A percentile compares a stretch with the other conserved stretches of the same genome.
phyloP scores from a whole-genome alignment of 2,329 filamentous ascomycete genomes.

The Fusarium fracticaudum region DNA sequence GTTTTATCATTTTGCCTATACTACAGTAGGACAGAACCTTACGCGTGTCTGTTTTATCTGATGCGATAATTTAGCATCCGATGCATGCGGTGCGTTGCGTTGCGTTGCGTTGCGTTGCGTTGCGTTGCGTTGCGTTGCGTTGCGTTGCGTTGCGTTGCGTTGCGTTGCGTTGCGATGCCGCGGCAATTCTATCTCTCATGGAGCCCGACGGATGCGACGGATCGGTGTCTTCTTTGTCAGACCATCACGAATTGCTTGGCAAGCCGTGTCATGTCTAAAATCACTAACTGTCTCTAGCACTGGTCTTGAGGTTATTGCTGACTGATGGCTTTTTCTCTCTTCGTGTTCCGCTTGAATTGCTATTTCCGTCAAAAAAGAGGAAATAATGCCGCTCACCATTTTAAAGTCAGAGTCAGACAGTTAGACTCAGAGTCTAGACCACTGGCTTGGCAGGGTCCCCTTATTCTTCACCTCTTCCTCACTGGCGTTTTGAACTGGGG shows the following conservation, averaged over 20 bases:
- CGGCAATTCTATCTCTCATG: slow-evolving; percentile 18
- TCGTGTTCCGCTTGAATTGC: background rate
- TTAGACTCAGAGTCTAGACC: slow-evolving; percentile 26
- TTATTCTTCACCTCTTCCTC: background rate
- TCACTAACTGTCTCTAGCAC: slow-evolving; percentile 7
- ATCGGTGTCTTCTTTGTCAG: slow-evolving; percentile 28
- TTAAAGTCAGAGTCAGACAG: background rate
- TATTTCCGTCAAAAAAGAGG: slow-evolving; percentile 5
- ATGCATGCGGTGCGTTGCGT: background rate
- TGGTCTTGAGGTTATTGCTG: slow-evolving; percentile 11
- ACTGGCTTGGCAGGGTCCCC: slow-evolving; percentile 28
- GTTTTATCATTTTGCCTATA: background rate
- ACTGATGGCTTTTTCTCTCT: background rate
- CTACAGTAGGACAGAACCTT: background rate
- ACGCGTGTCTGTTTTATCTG: background rate
- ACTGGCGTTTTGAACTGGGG: slow-evolving; percentile 13
- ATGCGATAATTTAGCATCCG: slow-evolving; percentile 1
- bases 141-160: too few species aligned
- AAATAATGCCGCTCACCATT: slow-evolving; percentile 1
- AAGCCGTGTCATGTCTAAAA: background rate
- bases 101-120: too few species aligned
- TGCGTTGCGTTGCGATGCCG: slow-evolving; percentile 4
- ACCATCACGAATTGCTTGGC: slow-evolving; percentile 15
- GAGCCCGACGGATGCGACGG: slow-evolving; percentile 21
- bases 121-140: too few species aligned